phyloP scores from a whole-genome alignment of 1,139 yeast species.

The Arxiozyma bovina region DNA sequence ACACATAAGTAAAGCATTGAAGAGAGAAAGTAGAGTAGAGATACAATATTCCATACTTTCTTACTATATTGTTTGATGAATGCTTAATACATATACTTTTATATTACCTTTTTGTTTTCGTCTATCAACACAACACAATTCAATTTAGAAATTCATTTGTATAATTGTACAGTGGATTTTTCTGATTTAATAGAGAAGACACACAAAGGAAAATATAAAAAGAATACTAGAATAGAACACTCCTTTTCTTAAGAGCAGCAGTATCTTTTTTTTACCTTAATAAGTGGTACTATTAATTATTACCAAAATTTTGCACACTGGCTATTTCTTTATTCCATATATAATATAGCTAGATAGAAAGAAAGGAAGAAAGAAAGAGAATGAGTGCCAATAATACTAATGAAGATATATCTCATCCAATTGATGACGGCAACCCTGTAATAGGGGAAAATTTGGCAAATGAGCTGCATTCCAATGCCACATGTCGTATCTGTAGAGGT shows the following conservation, averaged over 20 bases:
- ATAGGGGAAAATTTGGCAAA: neutral
- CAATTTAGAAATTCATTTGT: too few relatives aligned
- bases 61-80: too few relatives aligned
- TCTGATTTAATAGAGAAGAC: neutral
- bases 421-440: neutral
- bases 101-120: too few relatives aligned
- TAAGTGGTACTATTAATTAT: neutral
- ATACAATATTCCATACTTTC: too few relatives aligned
- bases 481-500: conserved; percentile 90
- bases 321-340: neutral
- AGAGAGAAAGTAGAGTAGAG: too few relatives aligned
- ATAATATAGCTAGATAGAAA: neutral
- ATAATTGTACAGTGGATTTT: neutral
- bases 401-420: neutral
- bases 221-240: neutral
- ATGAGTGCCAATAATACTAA: conserved; percentile 1
- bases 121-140: neutral
- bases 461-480: conserved; percentile 32
- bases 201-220: neutral
- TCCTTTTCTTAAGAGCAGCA: neutral
- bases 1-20: too few relatives aligned
- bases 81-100: too few relatives aligned
- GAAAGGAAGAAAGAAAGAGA: neutral
- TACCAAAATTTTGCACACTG: neutral
- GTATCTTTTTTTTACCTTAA: neutral